phyloP scores from a whole-genome alignment of 805 yeast genomes.

The Ogataea nakhonphanomensis region DNA sequence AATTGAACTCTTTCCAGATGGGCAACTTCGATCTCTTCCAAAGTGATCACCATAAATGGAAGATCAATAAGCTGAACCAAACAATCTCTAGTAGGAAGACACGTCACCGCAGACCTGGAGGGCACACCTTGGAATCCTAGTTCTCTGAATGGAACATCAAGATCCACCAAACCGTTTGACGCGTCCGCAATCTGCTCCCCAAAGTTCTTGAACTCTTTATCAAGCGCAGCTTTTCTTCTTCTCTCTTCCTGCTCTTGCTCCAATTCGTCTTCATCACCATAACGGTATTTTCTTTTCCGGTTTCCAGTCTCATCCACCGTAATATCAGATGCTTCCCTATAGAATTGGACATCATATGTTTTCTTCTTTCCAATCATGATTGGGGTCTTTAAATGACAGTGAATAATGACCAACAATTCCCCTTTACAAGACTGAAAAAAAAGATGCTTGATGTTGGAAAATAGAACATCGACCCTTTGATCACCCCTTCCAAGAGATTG shows the following conservation, averaged over 20 bases:
- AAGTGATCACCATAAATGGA: constrained; percentile 87
- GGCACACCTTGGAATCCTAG: constrained; percentile 98
- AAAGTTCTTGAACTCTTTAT: constrained; percentile 85
- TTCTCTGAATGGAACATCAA: constrained; percentile 93
- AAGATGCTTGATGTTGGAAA: constrained; percentile 86
- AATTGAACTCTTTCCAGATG: constrained; percentile 96
- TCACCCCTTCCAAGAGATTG: constrained; percentile 83
- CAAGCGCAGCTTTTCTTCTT: constrained; percentile 82
- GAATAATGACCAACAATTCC: constrained; percentile 88
- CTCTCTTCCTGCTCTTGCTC: constrained; percentile 99
- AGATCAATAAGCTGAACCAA: constrained; percentile 91
- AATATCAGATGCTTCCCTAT: constrained; percentile 94
- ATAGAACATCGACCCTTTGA: constrained; percentile 82
- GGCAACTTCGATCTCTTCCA: constrained; percentile 90
- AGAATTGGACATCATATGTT: constrained; percentile 92
- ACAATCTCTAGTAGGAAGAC: constrained; percentile 98
- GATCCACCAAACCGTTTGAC: constrained; percentile 75
- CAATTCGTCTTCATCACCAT: constrained; percentile 97
- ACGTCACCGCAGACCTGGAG: constrained; percentile 84
- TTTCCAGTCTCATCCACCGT: constrained; percentile 97
- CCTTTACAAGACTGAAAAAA: constrained; percentile 96
- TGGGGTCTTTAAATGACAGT: constrained; percentile 88
- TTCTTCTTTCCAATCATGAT: constrained; percentile 94
- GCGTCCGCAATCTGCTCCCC: constrained; percentile 90
- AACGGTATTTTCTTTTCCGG: constrained; percentile 77